Evolutionary conservation across 2,329 filamentous ascomycete genomes (phyloP).

Genomic region (Zymoseptoria tritici): DNA sequence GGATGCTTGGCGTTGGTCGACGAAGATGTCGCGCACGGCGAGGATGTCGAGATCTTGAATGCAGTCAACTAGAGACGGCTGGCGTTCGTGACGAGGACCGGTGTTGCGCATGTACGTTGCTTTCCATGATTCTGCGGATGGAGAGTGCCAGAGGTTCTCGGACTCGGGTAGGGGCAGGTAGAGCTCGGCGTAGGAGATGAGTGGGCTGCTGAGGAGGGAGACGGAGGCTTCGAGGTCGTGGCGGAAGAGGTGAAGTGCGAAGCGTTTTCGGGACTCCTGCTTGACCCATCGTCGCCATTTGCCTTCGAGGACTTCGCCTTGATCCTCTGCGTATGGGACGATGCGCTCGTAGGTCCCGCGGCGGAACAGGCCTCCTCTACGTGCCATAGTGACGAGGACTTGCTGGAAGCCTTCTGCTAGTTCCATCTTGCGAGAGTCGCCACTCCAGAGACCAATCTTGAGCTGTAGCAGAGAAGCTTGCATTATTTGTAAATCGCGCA

Average conservation of each 20-base stretch:
- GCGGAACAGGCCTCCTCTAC: slow-evolving; percentile 53
- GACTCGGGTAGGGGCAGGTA: slow-evolving; percentile 58
- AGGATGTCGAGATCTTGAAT: slow-evolving; percentile 51
- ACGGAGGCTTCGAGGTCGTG: slow-evolving; percentile 62
- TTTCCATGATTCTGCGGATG: slow-evolving; percentile 59
- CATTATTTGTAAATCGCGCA: slow-evolving; percentile 45
- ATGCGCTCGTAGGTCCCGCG: slow-evolving; percentile 39
- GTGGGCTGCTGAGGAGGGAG: slow-evolving; percentile 55
- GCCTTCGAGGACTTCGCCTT: slow-evolving; percentile 49
- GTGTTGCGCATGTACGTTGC: slow-evolving; percentile 43
- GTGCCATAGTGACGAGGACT: slow-evolving; percentile 47
- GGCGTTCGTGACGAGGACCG: slow-evolving; percentile 32
- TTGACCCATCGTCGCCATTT: slow-evolving; percentile 62
- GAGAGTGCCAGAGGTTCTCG: slow-evolving; percentile 58
- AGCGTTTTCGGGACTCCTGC: slow-evolving; percentile 60
- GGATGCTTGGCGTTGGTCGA: slow-evolving; percentile 52
- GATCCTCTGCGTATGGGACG: slow-evolving; percentile 46
- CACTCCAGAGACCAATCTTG: slow-evolving; percentile 52
- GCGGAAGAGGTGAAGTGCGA: slow-evolving; percentile 58
- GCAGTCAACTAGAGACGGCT: slow-evolving; percentile 49
- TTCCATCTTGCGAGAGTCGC: slow-evolving; percentile 53
- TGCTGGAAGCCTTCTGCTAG: slow-evolving; percentile 52
- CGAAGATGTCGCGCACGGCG: slow-evolving; percentile 39
- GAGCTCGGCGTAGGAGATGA: slow-evolving; percentile 63
- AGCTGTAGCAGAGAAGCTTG: slow-evolving; percentile 46